These are phyloP conservation scores for Nicotiana otophora DNA, from an alignment of 257 asterid genomes.

Conservation along the genomic window DNA sequence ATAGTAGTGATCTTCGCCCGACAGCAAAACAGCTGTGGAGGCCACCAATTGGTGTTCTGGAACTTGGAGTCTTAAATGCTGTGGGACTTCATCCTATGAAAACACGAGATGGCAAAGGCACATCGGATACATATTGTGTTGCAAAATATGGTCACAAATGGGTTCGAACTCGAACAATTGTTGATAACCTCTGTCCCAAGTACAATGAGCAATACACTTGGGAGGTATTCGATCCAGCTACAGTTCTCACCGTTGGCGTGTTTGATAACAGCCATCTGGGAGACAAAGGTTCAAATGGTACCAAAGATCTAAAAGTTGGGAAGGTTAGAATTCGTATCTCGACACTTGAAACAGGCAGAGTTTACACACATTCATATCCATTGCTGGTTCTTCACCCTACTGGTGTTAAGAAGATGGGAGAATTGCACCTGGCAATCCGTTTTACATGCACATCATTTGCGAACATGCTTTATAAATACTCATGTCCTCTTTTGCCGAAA, in stretches of 20 bases:
- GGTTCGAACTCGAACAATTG: constrained; percentile 79
- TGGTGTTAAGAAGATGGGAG: constrained; percentile 94
- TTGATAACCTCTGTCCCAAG: constrained; percentile 70
- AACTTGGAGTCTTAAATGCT: constrained; percentile 70
- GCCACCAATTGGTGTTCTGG: constrained; percentile 74
- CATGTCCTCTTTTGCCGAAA: constrained; percentile 66
- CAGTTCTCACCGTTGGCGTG: constrained; percentile 86
- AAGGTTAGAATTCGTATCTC: constrained; percentile 85
- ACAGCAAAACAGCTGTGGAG: constrained; percentile 86
- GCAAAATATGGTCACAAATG: constrained; percentile 90
- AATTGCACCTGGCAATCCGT: constrained; percentile 71
- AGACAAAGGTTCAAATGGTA: constrained; percentile 43
- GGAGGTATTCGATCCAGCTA: constrained; percentile 92
- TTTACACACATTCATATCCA: constrained; percentile 86
- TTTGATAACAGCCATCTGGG: constrained; percentile 73
- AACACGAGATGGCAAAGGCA: constrained; percentile 70
- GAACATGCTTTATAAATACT: constrained; percentile 68
- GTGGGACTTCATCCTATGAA: constrained; percentile 88
- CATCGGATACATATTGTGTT: constrained; percentile 82
- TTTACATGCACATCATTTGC: constrained; percentile 70
- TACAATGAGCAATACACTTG: constrained; percentile 84
- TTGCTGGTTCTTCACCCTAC: constrained; percentile 71
- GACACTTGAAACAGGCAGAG: constrained; percentile 75
- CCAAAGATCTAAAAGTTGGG: constrained; percentile 68
- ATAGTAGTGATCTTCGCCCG: constrained; percentile 91